A percentile compares a stretch with the other conserved stretches of the same genome.
These are phyloP conservation scores for Teratosphaeria zuluensis DNA, from an alignment of 2,329 filamentous ascomycete genomes.

Conservation along the genomic window DNA sequence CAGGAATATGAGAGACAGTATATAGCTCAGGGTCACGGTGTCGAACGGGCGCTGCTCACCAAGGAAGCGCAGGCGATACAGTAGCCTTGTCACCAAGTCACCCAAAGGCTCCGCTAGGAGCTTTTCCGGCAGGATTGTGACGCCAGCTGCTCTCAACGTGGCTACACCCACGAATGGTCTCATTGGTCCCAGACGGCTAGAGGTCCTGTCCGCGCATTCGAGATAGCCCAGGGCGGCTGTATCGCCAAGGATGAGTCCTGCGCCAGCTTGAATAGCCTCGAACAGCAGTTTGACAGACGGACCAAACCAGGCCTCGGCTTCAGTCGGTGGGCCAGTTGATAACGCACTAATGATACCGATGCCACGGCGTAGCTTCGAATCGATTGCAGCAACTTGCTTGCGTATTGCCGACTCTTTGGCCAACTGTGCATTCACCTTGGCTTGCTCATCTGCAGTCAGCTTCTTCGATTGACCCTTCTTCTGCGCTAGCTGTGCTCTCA, in stretches of 20 bases:
- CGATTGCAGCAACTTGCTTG: conserved; percentile 57
- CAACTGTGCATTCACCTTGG: conserved; percentile 83
- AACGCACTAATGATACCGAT: conserved; percentile 78
- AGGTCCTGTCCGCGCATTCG: conserved; percentile 64
- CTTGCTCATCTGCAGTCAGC: conserved; percentile 76
- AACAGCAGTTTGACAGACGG: conserved; percentile 66
- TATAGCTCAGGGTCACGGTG: conserved; percentile 74
- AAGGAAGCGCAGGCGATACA: conserved; percentile 83
- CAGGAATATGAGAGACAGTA: conserved; percentile 70
- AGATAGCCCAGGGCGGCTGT: conserved; percentile 70
- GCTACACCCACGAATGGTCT: conserved; percentile 80
- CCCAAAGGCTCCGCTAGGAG: conserved; percentile 73
- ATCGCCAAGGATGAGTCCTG: conserved; percentile 71
- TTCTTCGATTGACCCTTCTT: conserved; percentile 92
- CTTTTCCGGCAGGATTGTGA: conserved; percentile 61
- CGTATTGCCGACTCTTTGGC: conserved; percentile 78
- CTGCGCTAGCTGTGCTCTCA: conserved; percentile 74
- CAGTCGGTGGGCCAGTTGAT: conserved; percentile 78
- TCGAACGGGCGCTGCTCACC: conserved; percentile 94
- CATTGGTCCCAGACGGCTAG: conserved; percentile 63
- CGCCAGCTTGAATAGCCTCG: conserved; percentile 67
- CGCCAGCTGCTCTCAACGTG: conserved; percentile 67
- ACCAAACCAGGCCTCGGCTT: conserved; percentile 80
- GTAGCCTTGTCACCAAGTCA: conserved; percentile 68
- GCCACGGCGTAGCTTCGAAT: conserved; percentile 66